These are phyloP conservation scores for Coprinopsis sp. DNA, from an alignment of 768 basidiomycete species.

Conservation along the genomic window DNA sequence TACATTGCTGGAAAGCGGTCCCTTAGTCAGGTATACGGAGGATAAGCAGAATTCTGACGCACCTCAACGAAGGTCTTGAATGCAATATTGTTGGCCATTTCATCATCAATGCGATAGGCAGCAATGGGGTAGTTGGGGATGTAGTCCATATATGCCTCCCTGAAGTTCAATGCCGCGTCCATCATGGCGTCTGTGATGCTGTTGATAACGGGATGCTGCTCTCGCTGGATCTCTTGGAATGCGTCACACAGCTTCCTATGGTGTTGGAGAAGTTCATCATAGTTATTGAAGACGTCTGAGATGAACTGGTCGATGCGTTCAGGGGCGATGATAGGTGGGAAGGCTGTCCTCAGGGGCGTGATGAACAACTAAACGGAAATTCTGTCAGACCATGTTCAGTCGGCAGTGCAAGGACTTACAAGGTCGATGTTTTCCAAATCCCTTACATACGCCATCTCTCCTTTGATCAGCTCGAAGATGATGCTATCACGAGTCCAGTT, in stretches of 20 bases:
- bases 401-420: conserved; percentile 37
- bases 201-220: conserved; percentile 77
- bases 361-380: conserved; percentile 66
- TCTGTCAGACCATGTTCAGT: background rate
- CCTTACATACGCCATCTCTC: conserved; percentile 95
- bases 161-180: conserved; percentile 87
- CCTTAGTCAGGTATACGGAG: background rate
- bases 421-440: conserved; percentile 85
- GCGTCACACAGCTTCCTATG: conserved; percentile 74
- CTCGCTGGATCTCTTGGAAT: conserved; percentile 81
- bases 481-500: conserved; percentile 41
- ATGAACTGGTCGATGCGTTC: conserved; percentile 75
- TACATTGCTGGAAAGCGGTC: conserved; percentile 27
- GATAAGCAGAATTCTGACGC: conserved; percentile 17
- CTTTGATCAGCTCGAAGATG: conserved; percentile 93
- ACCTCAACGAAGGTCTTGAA: conserved; percentile 85
- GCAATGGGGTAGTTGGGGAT: conserved; percentile 91
- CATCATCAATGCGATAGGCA: conserved; percentile 81
- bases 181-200: conserved; percentile 83
- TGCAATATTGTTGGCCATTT: conserved; percentile 70
- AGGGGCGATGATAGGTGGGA: conserved; percentile 75
- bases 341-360: conserved; percentile 62
- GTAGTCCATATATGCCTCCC: conserved; percentile 90
- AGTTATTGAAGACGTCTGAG: conserved; percentile 86
- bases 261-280: conserved; percentile 66